These are phyloP conservation scores for Colletotrichum zoysiae DNA, from an alignment of 2,329 filamentous ascomycete species.

Conservation along the genomic window DNA sequence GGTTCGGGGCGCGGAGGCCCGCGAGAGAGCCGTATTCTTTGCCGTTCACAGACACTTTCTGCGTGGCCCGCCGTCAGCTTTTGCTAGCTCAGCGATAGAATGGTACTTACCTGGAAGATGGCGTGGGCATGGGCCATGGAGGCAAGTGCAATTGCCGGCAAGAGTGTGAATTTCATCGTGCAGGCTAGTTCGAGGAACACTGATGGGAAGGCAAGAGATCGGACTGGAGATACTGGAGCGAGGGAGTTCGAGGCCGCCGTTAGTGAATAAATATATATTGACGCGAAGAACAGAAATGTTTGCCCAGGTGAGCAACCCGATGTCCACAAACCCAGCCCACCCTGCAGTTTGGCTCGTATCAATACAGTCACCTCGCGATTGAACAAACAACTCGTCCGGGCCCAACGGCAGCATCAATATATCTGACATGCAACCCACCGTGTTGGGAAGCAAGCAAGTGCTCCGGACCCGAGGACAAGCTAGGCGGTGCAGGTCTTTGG, in stretches of 20 bases:
- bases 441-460: background rate
- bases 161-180: constrained; percentile 11
- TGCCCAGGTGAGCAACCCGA: background rate
- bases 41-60: constrained; percentile 39
- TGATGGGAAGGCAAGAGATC: background rate
- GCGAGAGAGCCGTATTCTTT: constrained; percentile 37
- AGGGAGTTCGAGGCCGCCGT: fast-evolving
- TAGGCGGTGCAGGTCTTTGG: background rate
- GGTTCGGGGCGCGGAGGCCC: constrained; percentile 35
- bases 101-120: constrained; percentile 33
- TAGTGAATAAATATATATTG: background rate
- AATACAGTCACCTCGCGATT: background rate
- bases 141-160: background rate
- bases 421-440: background rate
- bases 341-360: no score
- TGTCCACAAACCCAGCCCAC: background rate
- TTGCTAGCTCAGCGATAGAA: background rate
- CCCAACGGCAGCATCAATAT: background rate
- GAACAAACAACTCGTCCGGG: background rate
- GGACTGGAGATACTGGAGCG: background rate
- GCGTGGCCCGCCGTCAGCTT: background rate
- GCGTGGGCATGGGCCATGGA: constrained; percentile 24
- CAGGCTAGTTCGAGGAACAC: background rate
- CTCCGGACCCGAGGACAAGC: background rate
- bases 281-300: background rate